Evolutionary conservation across 768 basidiomycete species (phyloP), one percentile per base, ranked within the genome.

Genomic region (Calocybe indica): DNA sequence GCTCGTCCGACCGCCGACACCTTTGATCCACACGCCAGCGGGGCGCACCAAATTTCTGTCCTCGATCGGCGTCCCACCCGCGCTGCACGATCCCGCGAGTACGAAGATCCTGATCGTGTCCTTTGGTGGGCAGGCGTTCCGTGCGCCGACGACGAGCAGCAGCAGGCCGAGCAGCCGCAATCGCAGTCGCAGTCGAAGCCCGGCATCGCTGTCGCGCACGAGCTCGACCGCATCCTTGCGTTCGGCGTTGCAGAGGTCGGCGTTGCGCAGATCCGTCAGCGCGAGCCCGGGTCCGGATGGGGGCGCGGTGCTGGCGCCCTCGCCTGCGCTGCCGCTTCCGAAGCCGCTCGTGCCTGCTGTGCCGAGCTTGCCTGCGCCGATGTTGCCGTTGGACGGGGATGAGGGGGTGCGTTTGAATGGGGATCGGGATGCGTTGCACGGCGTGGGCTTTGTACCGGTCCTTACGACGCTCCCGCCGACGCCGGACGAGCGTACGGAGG

Each of bases 71-170:
- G 64, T 91, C 0, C 84, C 86, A 0, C 43, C 46, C 8, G 54
- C 75, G 12, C 60, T 72, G 5, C 78, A 82, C 33, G 71, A 81
- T 48, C 62, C 70, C 0, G 49, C 53, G 5, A 62, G 53, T 14
- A 80, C 77, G 2, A 84, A 79, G 56, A 76, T 91, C 37, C 72
- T 90, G 28, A 67, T 90, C 28, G 85, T 91, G 6, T 89, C 87
- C 1, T 91, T 91, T 57, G 88, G 88, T 11, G 88, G 88, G 0
- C 88, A 91, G 55, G 67, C 82, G 6, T 83, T 90, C 61, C 76
- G 75, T 46, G 73, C 71, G 43, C 82, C 82, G 3, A 73, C 67
- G 49, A 58, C 69, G 37, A 52, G 63, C 0, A 63, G 64, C 5
- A 78, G 76, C 55, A 61, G 67, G 40, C 52, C 44, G 28, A 59